Evolutionary conservation across 306 rosid genomes (phyloP).

Genomic region (Vigna trinervia): DNA sequence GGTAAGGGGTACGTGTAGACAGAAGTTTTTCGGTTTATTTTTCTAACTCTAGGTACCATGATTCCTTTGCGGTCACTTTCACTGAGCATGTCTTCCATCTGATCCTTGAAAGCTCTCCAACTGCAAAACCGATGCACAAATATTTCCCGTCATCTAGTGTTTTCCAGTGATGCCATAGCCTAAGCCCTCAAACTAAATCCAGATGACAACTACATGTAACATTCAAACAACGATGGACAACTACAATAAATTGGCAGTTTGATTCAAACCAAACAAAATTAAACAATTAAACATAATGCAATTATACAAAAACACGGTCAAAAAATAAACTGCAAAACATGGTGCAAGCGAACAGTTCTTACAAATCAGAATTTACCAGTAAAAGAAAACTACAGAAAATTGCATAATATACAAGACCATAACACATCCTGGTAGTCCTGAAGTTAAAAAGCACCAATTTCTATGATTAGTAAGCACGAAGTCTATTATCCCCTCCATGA

Average conservation of each 20-base stretch:
- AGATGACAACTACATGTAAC: slow-evolving; percentile 15
- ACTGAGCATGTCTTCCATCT: slow-evolving; percentile 82
- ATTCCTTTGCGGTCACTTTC: slow-evolving; percentile 95
- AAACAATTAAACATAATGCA: slow-evolving; percentile 7
- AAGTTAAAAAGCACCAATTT: neutral
- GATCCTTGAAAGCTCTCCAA: slow-evolving; percentile 83
- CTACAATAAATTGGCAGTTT: slow-evolving; percentile 2
- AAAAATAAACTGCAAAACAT: neutral
- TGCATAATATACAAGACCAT: slow-evolving; percentile 4
- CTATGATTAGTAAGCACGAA: slow-evolving; percentile 17
- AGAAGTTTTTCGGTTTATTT: slow-evolving; percentile 88
- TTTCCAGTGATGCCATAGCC: slow-evolving; percentile 31
- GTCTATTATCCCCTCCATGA: neutral
- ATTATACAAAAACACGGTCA: neutral
- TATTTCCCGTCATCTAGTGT: slow-evolving; percentile 36
- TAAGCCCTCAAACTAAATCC: slow-evolving; percentile 24
- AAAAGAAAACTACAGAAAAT: slow-evolving; percentile 7
- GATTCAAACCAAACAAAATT: slow-evolving; percentile 33
- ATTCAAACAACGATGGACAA: slow-evolving; percentile 21
- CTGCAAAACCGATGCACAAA: slow-evolving; percentile 57
- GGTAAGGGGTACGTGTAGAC: slow-evolving; percentile 92
- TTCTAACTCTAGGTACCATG: slow-evolving; percentile 88
- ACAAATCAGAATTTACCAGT: neutral
- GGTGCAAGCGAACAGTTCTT: neutral
- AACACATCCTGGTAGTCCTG: neutral